phyloP scores from a whole-genome alignment of 2,329 filamentous ascomycete species.

The Diaporthe vexans region DNA sequence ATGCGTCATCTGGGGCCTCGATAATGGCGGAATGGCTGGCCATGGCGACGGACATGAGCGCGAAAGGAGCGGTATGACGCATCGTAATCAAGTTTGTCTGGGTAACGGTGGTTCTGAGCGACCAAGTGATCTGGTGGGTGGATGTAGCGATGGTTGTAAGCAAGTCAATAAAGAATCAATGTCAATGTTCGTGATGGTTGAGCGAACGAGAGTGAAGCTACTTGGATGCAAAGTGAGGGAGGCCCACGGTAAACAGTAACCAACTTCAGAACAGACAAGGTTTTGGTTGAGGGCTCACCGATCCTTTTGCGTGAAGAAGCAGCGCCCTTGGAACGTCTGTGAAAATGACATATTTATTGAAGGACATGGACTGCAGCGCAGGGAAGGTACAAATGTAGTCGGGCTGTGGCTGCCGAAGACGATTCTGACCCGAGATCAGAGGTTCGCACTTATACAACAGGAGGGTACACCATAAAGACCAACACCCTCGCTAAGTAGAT shows the following conservation, averaged over 20 bases:
- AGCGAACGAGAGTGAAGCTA: background rate
- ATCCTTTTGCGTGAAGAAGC: background rate
- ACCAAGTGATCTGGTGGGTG: background rate
- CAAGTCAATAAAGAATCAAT: background rate
- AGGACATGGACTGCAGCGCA: too few relatives aligned
- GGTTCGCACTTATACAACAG: too few relatives aligned
- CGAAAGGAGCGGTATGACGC: background rate
- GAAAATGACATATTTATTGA: background rate
- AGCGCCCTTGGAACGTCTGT: background rate
- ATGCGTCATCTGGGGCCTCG: conserved; percentile 27
- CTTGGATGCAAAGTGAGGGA: background rate
- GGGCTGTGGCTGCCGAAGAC: background rate
- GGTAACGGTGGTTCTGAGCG: background rate
- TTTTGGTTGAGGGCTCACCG: too few relatives aligned
- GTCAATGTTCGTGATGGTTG: background rate
- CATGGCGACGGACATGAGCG: conserved; percentile 13
- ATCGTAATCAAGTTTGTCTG: background rate
- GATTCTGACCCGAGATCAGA: too few relatives aligned
- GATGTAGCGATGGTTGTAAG: background rate
- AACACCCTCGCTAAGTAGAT: too few relatives aligned
- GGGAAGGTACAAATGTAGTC: background rate
- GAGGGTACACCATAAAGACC: too few relatives aligned
- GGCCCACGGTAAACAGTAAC: background rate
- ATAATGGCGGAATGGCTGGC: conserved; percentile 23
- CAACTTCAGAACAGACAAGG: background rate